These are phyloP conservation scores for Boletus vermiculosoides DNA, from an alignment of 768 basidiomycete genomes.

Conservation along the genomic window DNA sequence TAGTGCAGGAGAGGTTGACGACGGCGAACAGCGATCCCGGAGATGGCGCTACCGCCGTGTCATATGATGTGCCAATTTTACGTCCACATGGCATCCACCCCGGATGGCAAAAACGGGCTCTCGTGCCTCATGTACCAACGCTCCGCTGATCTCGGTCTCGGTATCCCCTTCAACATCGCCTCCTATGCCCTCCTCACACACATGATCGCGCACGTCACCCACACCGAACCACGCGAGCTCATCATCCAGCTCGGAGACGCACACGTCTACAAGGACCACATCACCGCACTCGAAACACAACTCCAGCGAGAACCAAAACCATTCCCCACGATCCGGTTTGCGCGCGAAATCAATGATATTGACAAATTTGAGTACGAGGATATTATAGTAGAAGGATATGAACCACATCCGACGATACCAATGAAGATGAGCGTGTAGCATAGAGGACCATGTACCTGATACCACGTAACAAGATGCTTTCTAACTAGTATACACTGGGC, in stretches of 20 bases:
- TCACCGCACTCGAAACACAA: constrained; percentile 82
- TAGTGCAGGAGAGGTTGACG: not conserved
- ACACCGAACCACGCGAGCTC: constrained; percentile 83
- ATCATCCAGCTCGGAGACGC: constrained; percentile 97
- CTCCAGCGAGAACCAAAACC: constrained; percentile 71
- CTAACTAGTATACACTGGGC: not conserved
- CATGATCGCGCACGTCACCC: constrained; percentile 93
- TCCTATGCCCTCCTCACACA: constrained; percentile 97
- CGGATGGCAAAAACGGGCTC: constrained; percentile 60
- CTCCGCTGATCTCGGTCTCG: constrained; percentile 94
- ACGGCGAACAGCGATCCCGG: constrained; percentile 67
- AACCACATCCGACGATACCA: constrained; percentile 76
- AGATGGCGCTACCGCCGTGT: constrained; percentile 97
- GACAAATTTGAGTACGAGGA: constrained; percentile 82
- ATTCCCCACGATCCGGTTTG: constrained; percentile 82
- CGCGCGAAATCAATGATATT: constrained; percentile 63
- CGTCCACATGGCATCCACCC: constrained; percentile 74
- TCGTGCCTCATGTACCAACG: constrained; percentile 98
- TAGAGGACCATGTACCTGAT: constrained; percentile 1
- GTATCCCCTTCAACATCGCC: constrained; percentile 98
- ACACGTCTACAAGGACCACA: constrained; percentile 92
- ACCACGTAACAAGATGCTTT: not conserved
- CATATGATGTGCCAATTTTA: constrained; percentile 99
- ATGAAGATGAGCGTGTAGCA: constrained; percentile 94
- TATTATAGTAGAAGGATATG: constrained; percentile 83